These are phyloP conservation scores for Epicoccum sorghinum DNA, from an alignment of 2,329 filamentous ascomycete genomes.

Conservation along the genomic window DNA sequence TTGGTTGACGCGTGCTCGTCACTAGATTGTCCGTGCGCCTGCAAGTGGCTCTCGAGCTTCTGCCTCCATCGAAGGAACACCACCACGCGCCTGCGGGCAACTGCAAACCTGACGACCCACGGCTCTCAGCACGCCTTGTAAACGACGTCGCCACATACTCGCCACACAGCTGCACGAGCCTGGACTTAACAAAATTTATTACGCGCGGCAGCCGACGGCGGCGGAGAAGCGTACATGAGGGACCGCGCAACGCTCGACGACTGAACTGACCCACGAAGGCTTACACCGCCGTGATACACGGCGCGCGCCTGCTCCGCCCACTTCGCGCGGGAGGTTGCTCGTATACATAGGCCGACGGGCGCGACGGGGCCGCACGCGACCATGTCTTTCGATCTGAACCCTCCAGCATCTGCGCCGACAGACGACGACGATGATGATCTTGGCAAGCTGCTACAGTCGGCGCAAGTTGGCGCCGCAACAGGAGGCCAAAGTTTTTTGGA, in stretches of 20 bases:
- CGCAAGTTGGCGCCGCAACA: slow-evolving; percentile 26
- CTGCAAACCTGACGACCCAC: slow-evolving; percentile 12
- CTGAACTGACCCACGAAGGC: slow-evolving; percentile 24
- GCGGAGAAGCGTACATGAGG: slow-evolving; percentile 29
- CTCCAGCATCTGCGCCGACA: slow-evolving; percentile 13
- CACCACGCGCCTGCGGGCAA: slow-evolving; percentile 16
- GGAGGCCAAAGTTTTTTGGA: slow-evolving; percentile 32
- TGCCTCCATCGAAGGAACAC: slow-evolving; percentile 17
- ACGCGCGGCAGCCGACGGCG: slow-evolving; percentile 11
- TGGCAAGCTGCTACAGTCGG: slow-evolving; percentile 26
- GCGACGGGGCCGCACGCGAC: slow-evolving; percentile 24
- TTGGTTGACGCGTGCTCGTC: slow-evolving; percentile 1
- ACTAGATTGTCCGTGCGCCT: slow-evolving; percentile 1
- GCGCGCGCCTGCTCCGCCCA: background rate
- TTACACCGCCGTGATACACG: slow-evolving; percentile 14
- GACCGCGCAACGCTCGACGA: slow-evolving; percentile 21
- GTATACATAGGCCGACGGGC: background rate
- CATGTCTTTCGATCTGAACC: slow-evolving; percentile 30
- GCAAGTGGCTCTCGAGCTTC: background rate
- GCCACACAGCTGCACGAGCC: background rate
- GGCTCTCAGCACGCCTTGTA: background rate
- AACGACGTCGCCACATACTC: background rate
- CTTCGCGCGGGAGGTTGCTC: too few relatives aligned
- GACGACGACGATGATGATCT: slow-evolving; percentile 32
- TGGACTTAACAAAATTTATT: background rate